Percentiles rank a stretch among this genome's conserved stretches.
phyloP scores from a whole-genome alignment of 2,329 filamentous ascomycete species.

The Aspergillus glaucus region DNA sequence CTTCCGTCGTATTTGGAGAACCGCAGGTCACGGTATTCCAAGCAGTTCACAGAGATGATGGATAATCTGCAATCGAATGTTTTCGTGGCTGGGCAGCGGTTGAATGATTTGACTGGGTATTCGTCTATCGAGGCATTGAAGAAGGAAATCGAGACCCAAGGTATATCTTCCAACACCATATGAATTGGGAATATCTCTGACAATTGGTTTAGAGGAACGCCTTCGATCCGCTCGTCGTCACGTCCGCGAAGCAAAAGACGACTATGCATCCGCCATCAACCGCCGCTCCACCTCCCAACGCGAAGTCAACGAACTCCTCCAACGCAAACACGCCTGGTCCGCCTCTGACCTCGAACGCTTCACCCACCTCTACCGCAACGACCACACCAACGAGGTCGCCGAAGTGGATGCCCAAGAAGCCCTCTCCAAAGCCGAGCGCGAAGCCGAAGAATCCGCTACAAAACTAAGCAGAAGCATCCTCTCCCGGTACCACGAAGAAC shows the following conservation, averaged over 20 bases:
- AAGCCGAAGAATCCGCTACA: constrained; percentile 69
- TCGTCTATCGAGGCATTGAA: constrained; percentile 84
- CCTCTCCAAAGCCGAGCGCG: constrained; percentile 68
- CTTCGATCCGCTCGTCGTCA: constrained; percentile 52
- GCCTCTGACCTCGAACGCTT: constrained; percentile 86
- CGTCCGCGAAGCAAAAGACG: constrained; percentile 65
- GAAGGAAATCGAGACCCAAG: constrained; percentile 63
- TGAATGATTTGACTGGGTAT: constrained; percentile 95
- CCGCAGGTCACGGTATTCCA: constrained; percentile 52
- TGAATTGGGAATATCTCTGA: neutral
- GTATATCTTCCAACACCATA: constrained; percentile 28
- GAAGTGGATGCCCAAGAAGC: constrained; percentile 66
- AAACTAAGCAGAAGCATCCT: constrained; percentile 77
- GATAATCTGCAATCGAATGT: constrained; percentile 82
- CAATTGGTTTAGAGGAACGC: constrained; percentile 40
- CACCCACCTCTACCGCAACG: constrained; percentile 81
- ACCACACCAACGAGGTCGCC: constrained; percentile 86
- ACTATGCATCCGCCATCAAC: constrained; percentile 76
- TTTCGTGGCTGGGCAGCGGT: constrained; percentile 74
- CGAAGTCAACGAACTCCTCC: constrained; percentile 88
- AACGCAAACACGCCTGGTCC: constrained; percentile 89
- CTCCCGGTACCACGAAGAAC: constrained; percentile 93
- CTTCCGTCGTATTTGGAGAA: constrained; percentile 34
- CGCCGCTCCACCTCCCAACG: constrained; percentile 84
- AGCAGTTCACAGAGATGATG: constrained; percentile 67